Evolutionary conservation across 140 eudicot genomes (phyloP), one percentile per base, ranked within the genome.

Genomic region (Erigeron philadelphicus): DNA sequence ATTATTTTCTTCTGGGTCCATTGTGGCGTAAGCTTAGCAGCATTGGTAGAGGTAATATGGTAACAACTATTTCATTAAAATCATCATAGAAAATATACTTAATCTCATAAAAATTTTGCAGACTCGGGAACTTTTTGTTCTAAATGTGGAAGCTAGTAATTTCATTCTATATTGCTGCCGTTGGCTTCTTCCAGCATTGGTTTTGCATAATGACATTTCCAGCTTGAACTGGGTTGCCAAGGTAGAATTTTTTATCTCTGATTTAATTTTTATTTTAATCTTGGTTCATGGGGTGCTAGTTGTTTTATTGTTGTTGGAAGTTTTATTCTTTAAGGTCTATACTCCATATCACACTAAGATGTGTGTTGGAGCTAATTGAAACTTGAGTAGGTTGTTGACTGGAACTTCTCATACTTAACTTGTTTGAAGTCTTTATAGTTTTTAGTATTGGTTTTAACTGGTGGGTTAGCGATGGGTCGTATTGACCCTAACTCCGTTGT

Each of bases 101-200:
- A 48, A 65, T 58, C 41, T 49, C 43, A 13, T 65, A 58, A 40
- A 38, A 63, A 67, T 23, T 62, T 70, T 79, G 76, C 96, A 93
- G 99, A 80, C 81, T 23, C 86, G 95, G 52, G 94, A 85, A 75
- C 96, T 93, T 49, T 93, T 84, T 76, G 95, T 87, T 61, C 77
- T 60, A 16, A 88, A 83, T 42, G 81, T 86, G 85, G 99, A 86
- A 66, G 86, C 95, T 19, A 56, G 74, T 41, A 88, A 83, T 81
- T 93, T 93, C 76, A 66, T 93, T 75, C 99, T 83, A 49, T 93
- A 85, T 73, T 87, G 95, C 68, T 83, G 95, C 83, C 83, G 81
- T 19, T 93, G 99, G 99, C 99, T 93, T 57, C 94, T 93, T 70
- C 96, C 99, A 76, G 93, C 97, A 68, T 76, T 93, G 55, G 64